Conservation (phyloP, 2,329 filamentous ascomycete genomes). For the Neoscytalidium dimidiatum region DNA sequence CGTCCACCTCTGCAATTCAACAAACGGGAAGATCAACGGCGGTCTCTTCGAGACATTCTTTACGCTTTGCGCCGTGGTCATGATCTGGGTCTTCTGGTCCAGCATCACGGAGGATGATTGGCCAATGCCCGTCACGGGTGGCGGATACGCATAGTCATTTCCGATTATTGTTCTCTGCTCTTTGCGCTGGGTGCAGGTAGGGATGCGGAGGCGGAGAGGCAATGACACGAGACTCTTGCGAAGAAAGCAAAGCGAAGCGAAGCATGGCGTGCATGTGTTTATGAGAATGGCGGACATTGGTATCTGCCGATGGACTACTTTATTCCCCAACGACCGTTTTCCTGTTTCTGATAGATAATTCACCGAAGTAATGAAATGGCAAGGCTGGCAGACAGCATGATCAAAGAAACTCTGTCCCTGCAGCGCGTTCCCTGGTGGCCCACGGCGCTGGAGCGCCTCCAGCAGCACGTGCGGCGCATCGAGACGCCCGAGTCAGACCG, state of each 20-base stretch:
- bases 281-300: conserved; percentile 12
- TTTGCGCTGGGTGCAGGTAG: conserved; percentile 2
- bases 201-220: neutral
- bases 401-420: neutral
- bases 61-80: conserved; percentile 78
- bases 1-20: conserved; percentile 83
- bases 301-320: conserved; percentile 15
- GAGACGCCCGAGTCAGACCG: neutral
- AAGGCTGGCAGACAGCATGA: conserved; percentile 1
- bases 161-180: conserved; percentile 22
- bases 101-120: conserved; percentile 99
- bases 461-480: conserved; percentile 11
- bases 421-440: neutral
- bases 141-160: conserved; percentile 42
- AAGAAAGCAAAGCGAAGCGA: conserved; percentile 15
- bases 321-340: conserved; percentile 18
- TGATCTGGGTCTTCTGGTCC: conserved; percentile 95
- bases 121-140: conserved; percentile 60
- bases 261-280: conserved; percentile 19
- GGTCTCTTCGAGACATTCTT: conserved; percentile 92
- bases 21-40: conserved; percentile 84
- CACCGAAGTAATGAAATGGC: conserved; percentile 10
- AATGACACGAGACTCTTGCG: conserved; percentile 10
- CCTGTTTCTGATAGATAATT: conserved; percentile 16
- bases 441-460: no score